These are phyloP conservation scores for Kalaharituber pfeilii DNA, from an alignment of 2,329 filamentous ascomycete species.

Conservation along the genomic window DNA sequence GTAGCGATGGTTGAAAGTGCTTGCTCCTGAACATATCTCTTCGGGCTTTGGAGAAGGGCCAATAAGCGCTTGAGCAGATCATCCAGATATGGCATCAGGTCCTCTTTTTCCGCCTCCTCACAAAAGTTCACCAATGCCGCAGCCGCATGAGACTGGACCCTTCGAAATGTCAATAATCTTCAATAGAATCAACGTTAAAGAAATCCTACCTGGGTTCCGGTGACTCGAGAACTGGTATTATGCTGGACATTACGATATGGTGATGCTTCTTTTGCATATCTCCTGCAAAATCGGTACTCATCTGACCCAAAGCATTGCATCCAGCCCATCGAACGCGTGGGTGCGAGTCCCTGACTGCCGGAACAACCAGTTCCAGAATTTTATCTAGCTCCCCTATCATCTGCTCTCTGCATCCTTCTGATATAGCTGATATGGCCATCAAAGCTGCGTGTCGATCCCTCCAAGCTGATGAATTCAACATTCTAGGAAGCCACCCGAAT, in stretches of 20 bases:
- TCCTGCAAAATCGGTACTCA: constrained; percentile 97
- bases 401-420: constrained; percentile 84
- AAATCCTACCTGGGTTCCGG: constrained; percentile 44
- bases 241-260: constrained; percentile 66
- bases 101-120: constrained; percentile 85
- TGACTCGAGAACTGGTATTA: constrained; percentile 81
- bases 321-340: constrained; percentile 92
- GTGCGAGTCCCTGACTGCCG: constrained; percentile 73
- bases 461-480: constrained; percentile 94
- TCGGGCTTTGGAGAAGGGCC: constrained; percentile 63
- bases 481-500: constrained; percentile 89
- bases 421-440: constrained; percentile 98
- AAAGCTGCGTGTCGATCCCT: constrained; percentile 87
- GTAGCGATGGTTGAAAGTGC: constrained; percentile 95
- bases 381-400: constrained; percentile 93
- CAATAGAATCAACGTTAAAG: constrained; percentile 2
- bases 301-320: constrained; percentile 96
- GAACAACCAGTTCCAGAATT: constrained; percentile 85
- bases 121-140: constrained; percentile 99
- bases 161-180: constrained; percentile 24
- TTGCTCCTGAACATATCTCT: constrained; percentile 95
- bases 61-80: constrained; percentile 71
- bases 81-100: constrained; percentile 84
- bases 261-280: constrained; percentile 97
- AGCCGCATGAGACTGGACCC: constrained; percentile 90